Percentiles rank a stretch among this genome's conserved stretches.
These are phyloP conservation scores for Elsinoe perseae DNA, from an alignment of 2,329 filamentous ascomycete species.

Conservation along the genomic window DNA sequence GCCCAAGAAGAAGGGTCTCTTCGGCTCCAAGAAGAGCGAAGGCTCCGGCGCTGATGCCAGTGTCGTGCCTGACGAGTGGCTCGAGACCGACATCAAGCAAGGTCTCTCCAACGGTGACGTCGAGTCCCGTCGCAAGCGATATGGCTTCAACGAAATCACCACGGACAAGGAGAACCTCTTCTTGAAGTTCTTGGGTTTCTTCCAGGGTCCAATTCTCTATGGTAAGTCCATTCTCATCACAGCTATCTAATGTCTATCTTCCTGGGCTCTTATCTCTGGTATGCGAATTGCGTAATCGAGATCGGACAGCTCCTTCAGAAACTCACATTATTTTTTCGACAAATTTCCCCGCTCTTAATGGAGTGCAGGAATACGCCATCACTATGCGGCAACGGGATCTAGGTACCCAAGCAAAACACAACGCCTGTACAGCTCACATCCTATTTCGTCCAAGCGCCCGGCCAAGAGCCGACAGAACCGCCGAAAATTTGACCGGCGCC, in stretches of 20 bases:
- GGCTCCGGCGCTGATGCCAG: conserved; percentile 31
- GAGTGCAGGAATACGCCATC: conserved; percentile 12
- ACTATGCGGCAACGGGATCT: conserved; percentile 14
- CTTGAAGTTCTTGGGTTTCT: conserved; percentile 66
- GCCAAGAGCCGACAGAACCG: conserved; percentile 10
- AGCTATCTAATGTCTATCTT: background rate
- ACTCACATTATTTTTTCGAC: background rate
- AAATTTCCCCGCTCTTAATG: background rate
- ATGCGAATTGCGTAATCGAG: background rate
- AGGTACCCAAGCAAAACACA: no score
- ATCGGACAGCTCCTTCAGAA: background rate
- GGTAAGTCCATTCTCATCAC: conserved; percentile 44
- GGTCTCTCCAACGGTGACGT: conserved; percentile 55
- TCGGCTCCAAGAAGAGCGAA: conserved; percentile 34
- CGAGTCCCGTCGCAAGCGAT: conserved; percentile 56
- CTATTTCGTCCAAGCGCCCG: conserved; percentile 6
- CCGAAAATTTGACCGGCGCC: conserved; percentile 7
- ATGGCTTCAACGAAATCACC: conserved; percentile 63
- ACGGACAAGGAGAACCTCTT: conserved; percentile 70
- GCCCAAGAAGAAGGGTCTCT: conserved; percentile 49
- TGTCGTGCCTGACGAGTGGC: conserved; percentile 57
- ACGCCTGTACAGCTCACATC: conserved; percentile 15
- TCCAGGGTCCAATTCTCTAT: conserved; percentile 69
- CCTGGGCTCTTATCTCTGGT: background rate
- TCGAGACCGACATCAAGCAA: conserved; percentile 58